Conservation (phyloP, 257 asterid genomes). For the Solanum sparsipilum region DNA sequence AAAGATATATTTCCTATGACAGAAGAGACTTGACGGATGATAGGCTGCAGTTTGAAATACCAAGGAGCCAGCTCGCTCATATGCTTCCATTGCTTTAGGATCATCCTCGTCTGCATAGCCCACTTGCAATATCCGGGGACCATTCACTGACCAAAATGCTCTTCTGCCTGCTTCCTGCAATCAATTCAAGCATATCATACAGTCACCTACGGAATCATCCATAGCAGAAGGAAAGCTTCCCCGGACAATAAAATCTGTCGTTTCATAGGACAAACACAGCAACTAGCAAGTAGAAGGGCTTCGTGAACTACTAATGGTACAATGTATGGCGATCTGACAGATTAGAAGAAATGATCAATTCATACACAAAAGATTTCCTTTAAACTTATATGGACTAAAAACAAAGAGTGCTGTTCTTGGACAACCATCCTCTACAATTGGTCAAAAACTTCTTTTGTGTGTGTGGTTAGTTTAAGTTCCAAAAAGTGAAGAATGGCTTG, state of each 20-base stretch:
- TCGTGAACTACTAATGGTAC: neutral
- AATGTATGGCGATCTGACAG: neutral
- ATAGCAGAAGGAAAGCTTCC: neutral
- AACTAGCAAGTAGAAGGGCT: neutral
- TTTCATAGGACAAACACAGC: neutral
- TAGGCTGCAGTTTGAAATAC: constrained; percentile 22
- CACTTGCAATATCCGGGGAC: constrained; percentile 80
- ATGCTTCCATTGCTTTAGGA: constrained; percentile 85
- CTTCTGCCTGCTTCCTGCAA: constrained; percentile 82
- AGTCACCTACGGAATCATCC: neutral
- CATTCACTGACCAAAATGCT: constrained; percentile 94
- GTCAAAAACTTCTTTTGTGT: neutral
- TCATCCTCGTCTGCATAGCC: constrained; percentile 80
- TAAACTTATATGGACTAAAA: neutral
- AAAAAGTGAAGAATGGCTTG: neutral
- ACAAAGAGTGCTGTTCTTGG: neutral
- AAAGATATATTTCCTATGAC: neutral
- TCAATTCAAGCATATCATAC: neutral
- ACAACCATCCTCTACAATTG: neutral
- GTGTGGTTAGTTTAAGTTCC: neutral
- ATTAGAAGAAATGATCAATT: neutral
- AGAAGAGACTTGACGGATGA: neutral
- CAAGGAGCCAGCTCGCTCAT: constrained; percentile 87
- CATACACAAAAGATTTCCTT: neutral
- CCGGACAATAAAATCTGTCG: neutral